These are phyloP conservation scores for Colletotrichum plurivorum DNA, from an alignment of 2,329 filamentous ascomycete species.

Conservation along the genomic window DNA sequence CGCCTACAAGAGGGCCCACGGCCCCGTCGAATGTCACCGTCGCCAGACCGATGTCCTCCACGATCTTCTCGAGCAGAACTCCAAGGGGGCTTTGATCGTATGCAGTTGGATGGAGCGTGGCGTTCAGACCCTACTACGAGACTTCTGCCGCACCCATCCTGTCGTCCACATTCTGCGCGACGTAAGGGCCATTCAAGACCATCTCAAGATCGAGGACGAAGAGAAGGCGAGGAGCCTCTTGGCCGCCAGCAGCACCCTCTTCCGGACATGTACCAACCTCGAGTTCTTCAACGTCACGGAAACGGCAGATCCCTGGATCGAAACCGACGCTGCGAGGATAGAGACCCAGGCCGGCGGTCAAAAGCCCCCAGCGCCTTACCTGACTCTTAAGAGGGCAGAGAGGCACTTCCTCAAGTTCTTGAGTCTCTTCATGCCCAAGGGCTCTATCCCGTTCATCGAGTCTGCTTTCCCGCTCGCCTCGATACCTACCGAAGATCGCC, in stretches of 20 bases:
- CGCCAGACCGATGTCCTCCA: slow-evolving; percentile 75
- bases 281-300: slow-evolving; percentile 85
- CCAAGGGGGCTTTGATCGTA: slow-evolving; percentile 76
- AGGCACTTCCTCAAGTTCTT: slow-evolving; percentile 79
- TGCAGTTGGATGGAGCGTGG: slow-evolving; percentile 79
- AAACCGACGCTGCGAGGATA: slow-evolving; percentile 32
- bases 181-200: slow-evolving; percentile 72
- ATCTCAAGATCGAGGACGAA: slow-evolving; percentile 70
- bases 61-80: slow-evolving; percentile 70
- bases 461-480: slow-evolving; percentile 76
- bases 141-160: slow-evolving; percentile 75
- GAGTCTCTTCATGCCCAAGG: slow-evolving; percentile 69
- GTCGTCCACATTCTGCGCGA: slow-evolving; percentile 81
- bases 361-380: slow-evolving; percentile 68
- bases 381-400: slow-evolving; percentile 78
- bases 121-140: slow-evolving; percentile 71
- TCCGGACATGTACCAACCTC: slow-evolving; percentile 78
- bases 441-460: slow-evolving; percentile 70
- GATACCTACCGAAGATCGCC: slow-evolving; percentile 71
- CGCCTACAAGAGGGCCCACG: slow-evolving; percentile 74
- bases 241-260: slow-evolving; percentile 68
- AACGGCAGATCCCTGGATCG: slow-evolving; percentile 42
- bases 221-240: slow-evolving; percentile 72
- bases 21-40: slow-evolving; percentile 72
- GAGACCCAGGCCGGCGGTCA: slow-evolving; percentile 47